phyloP scores from a whole-genome alignment of 768 basidiomycete genomes.

The Asterophora lycoperdoides region DNA sequence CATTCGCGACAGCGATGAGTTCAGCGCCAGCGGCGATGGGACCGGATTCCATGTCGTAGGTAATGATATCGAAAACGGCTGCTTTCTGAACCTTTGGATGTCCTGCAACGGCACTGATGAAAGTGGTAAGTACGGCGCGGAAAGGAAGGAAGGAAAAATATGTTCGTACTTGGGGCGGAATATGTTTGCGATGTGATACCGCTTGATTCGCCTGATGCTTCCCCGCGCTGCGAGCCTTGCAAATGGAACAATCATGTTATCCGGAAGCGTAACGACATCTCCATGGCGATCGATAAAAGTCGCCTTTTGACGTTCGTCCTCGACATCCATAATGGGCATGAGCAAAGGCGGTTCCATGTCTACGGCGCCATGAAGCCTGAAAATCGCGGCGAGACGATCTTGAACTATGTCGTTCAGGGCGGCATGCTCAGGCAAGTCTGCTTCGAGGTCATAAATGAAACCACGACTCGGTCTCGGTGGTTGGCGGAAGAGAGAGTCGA shows the following conservation, averaged over 20 bases:
- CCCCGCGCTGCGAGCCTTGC: conserved; percentile 77
- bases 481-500: conserved; percentile 76
- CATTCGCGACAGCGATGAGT: conserved; percentile 61
- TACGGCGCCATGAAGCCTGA: conserved; percentile 86
- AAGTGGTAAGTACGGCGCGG: background rate
- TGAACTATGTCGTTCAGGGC: conserved; percentile 71
- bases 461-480: conserved; percentile 59
- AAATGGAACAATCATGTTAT: conserved; percentile 69
- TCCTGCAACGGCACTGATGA: conserved; percentile 56
- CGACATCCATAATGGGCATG: conserved; percentile 61
- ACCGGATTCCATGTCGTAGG: conserved; percentile 61
- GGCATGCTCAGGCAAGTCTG: conserved; percentile 64
- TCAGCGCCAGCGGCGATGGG: conserved; percentile 72
- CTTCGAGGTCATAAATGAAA: conserved; percentile 71
- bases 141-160: conserved; percentile 12
- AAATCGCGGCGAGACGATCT: conserved; percentile 71
- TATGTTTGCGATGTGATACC: conserved; percentile 74
- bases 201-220: conserved; percentile 68
- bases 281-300: conserved; percentile 78
- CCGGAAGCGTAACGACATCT: conserved; percentile 69
- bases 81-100: conserved; percentile 73
- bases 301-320: conserved; percentile 63
- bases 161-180: conserved; percentile 58
- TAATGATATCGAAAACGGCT: conserved; percentile 82
- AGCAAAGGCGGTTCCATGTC: conserved; percentile 84